phyloP scores from a whole-genome alignment of 495 filamentous ascomycete species.

The Thozetella sp. region DNA sequence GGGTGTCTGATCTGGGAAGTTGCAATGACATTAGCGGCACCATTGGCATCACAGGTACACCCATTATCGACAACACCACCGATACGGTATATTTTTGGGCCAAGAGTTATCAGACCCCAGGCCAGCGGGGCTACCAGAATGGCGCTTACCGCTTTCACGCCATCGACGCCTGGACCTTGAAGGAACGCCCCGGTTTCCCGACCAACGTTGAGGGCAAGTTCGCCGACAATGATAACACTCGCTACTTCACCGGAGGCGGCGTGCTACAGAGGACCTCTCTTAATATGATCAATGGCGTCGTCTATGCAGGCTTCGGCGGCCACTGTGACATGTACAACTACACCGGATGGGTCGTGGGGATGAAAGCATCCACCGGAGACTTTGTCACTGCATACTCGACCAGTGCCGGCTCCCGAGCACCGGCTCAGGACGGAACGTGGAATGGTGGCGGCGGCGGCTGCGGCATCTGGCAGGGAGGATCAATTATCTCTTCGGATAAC shows the following conservation, averaged over 20 bases:
- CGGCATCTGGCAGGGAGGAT: slow-evolving; percentile 17
- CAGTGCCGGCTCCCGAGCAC: slow-evolving; percentile 10
- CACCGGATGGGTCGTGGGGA: slow-evolving; percentile 28
- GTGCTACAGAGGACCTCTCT: slow-evolving; percentile 35
- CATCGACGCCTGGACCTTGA: slow-evolving; percentile 31
- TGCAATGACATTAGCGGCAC: slow-evolving; percentile 16
- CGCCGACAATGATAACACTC: slow-evolving; percentile 29
- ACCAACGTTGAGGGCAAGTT: slow-evolving; percentile 22
- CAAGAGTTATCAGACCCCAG: slow-evolving; percentile 34
- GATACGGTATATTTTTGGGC: slow-evolving; percentile 39
- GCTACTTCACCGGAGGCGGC: slow-evolving; percentile 34
- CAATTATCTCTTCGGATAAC: slow-evolving; percentile 17
- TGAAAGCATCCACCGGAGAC: slow-evolving; percentile 15
- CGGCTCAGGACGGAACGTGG: slow-evolving; percentile 19
- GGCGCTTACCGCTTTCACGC: slow-evolving; percentile 32
- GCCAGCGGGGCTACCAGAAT: slow-evolving; percentile 27
- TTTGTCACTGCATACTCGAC: slow-evolving; percentile 12
- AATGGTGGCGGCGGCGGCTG: slow-evolving; percentile 18
- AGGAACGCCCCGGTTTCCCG: slow-evolving; percentile 30
- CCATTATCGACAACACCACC: slow-evolving; percentile 31
- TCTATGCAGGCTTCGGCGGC: slow-evolving; percentile 38
- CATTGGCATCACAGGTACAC: slow-evolving; percentile 39
- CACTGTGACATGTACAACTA: slow-evolving; percentile 32
- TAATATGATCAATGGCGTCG: slow-evolving; percentile 28
- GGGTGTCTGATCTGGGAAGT: slow-evolving; percentile 11